Percentiles rank a stretch among this genome's conserved stretches.
phyloP scores from a whole-genome alignment of 371 early-diverging fungal genomes.

The Batkoa obscura region DNA sequence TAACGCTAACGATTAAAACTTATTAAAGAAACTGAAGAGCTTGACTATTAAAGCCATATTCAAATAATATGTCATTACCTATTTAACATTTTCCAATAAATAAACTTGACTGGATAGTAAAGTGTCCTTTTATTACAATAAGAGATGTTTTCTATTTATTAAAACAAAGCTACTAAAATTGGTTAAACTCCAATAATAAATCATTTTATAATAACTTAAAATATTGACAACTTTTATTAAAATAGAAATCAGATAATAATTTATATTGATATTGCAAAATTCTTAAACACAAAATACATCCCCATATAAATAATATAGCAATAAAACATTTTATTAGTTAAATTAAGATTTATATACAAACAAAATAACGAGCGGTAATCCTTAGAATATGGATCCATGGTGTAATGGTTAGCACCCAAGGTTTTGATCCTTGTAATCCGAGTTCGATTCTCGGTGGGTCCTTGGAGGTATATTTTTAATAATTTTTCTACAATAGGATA shows the following conservation, averaged over 20 bases:
- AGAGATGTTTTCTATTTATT: conserved; percentile 21
- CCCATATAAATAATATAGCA: no score
- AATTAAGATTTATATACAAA: no score
- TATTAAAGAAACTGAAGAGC: conserved; percentile 55
- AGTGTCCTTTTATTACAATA: conserved; percentile 27
- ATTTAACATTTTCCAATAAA: conserved; percentile 30
- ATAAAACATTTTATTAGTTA: no score
- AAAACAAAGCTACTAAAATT: conserved; percentile 51
- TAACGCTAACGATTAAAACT: no score
- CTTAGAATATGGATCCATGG: no score
- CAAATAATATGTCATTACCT: conserved; percentile 35
- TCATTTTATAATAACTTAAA: conserved; percentile 33
- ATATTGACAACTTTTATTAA: conserved; percentile 29
- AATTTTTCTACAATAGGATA: no score
- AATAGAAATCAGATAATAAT: conserved; percentile 40
- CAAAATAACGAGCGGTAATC: no score
- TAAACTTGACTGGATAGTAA: conserved; percentile 25
- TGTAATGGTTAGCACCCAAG: no score
- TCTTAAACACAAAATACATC: no score
- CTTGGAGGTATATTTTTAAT: no score
- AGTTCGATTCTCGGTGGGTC: no score
- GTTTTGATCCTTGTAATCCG: no score
- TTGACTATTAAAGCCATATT: conserved; percentile 40
- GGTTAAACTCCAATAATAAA: conserved; percentile 60
- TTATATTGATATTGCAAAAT: conserved; percentile 65